Evolutionary conservation across 208 protist genomes (phyloP).

Genomic region (Balamuthia mandrillaris): DNA sequence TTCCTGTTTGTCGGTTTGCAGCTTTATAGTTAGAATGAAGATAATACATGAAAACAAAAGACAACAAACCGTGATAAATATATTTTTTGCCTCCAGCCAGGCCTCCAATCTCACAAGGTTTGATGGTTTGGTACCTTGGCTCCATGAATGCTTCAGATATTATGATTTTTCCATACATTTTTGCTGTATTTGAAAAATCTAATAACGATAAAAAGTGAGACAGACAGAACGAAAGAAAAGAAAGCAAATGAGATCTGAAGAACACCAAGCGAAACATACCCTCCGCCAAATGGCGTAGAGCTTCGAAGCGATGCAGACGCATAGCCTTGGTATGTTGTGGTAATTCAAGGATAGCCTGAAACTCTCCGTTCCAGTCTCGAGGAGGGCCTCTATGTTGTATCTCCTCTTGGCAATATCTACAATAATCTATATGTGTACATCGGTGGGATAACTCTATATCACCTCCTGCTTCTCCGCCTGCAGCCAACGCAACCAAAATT

Average conservation of each 20-base stretch:
- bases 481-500: too few relatives aligned
- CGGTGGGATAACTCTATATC: too few relatives aligned
- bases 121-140: conserved; percentile 11
- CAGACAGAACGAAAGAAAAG: not conserved
- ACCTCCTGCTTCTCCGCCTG: too few relatives aligned
- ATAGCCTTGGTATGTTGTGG: not conserved
- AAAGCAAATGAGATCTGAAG: too few relatives aligned
- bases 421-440: not conserved
- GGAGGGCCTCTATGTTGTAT: not conserved
- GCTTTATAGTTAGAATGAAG: not conserved
- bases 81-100: not conserved
- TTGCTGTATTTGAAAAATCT: not conserved
- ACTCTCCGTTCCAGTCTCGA: conserved; percentile 1
- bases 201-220: not conserved
- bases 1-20: not conserved
- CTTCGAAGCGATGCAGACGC: not conserved
- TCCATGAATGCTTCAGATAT: not conserved
- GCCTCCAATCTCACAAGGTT: not conserved
- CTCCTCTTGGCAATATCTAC: not conserved
- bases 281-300: not conserved
- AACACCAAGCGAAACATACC: not conserved
- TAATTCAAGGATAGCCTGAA: not conserved
- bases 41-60: not conserved
- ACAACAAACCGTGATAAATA: not conserved
- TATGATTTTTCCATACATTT: conserved; percentile 12